Evolutionary conservation across 805 yeast species (phyloP).

Genomic region (Trichomonascus vanleenenianus): DNA sequence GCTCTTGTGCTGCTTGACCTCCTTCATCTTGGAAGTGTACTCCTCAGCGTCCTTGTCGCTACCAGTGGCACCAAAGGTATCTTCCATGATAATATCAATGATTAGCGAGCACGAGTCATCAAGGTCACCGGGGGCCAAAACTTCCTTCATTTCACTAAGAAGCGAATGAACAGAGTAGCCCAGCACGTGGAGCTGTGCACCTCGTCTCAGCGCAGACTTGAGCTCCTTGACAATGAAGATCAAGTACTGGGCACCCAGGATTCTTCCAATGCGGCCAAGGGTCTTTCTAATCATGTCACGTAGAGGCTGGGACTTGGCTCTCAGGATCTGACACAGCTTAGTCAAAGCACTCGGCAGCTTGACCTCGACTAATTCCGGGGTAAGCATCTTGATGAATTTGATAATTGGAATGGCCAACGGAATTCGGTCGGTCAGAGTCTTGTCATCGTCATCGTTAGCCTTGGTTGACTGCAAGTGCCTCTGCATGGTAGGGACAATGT

Average conservation of each 20-base stretch:
- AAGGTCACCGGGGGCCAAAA: slow-evolving; percentile 59
- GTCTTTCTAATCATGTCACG: slow-evolving; percentile 81
- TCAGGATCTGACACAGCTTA: slow-evolving; percentile 77
- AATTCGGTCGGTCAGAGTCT: slow-evolving; percentile 65
- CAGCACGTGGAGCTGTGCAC: slow-evolving; percentile 89
- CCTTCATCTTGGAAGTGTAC: slow-evolving; percentile 76
- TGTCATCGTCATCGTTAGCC: slow-evolving; percentile 73
- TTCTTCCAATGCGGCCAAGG: slow-evolving; percentile 52
- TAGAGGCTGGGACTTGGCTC: slow-evolving; percentile 78
- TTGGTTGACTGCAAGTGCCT: slow-evolving; percentile 39
- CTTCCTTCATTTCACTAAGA: slow-evolving; percentile 42
- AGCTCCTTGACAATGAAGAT: slow-evolving; percentile 72
- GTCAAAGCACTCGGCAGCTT: slow-evolving; percentile 79
- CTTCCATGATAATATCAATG: slow-evolving; percentile 79
- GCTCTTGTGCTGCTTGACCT: slow-evolving; percentile 83
- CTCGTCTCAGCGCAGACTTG: slow-evolving; percentile 69
- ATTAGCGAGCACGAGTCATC: slow-evolving; percentile 53
- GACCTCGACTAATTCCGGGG: slow-evolving; percentile 44
- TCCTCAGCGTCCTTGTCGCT: slow-evolving; percentile 94
- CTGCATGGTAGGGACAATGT: slow-evolving; percentile 54
- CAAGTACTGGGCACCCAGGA: slow-evolving; percentile 68
- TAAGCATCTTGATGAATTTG: slow-evolving; percentile 54
- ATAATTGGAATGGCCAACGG: slow-evolving; percentile 78
- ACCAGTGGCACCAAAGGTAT: slow-evolving; percentile 84
- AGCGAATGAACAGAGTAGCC: slow-evolving; percentile 80